Percentiles rank a stretch among this genome's conserved stretches.
phyloP scores from a whole-genome alignment of 139 green algal genomes.

The Coelastrella sp. region DNA sequence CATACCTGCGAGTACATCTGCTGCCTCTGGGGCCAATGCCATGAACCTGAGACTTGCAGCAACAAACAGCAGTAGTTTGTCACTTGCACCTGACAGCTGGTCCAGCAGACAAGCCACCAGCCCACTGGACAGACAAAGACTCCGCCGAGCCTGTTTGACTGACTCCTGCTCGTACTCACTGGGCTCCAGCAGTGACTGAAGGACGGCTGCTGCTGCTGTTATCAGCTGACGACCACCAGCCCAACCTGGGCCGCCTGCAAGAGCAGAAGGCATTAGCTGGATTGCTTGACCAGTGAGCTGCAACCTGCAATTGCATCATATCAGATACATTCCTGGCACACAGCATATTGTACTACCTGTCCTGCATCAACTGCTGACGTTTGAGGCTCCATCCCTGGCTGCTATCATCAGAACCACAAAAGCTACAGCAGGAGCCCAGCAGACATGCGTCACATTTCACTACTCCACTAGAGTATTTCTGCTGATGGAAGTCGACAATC shows the following conservation, averaged over 20 bases:
- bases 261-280: not conserved
- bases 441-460: no score
- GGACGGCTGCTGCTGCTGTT: conserved; percentile 39
- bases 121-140: not conserved
- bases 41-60: conserved; percentile 67
- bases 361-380: not conserved
- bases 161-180: conserved; percentile 46
- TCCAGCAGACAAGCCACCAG: conserved; percentile 16
- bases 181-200: conserved; percentile 59
- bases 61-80: conserved; percentile 54
- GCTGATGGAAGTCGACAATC: no score
- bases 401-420: no score
- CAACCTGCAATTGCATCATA: no score
- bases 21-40: conserved; percentile 56
- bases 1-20: conserved; percentile 57
- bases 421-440: no score
- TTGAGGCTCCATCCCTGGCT: no score
- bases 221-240: conserved; percentile 39
- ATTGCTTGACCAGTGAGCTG: not conserved
- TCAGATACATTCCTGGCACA: not conserved
- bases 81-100: not conserved
- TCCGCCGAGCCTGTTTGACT: conserved; percentile 11
- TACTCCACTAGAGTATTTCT: no score
- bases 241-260: conserved; percentile 43
- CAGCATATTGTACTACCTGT: not conserved